These are phyloP conservation scores for Cryptococcus wingfieldii DNA, from an alignment of 1,284 basidiomycete genomes.

Conservation along the genomic window DNA sequence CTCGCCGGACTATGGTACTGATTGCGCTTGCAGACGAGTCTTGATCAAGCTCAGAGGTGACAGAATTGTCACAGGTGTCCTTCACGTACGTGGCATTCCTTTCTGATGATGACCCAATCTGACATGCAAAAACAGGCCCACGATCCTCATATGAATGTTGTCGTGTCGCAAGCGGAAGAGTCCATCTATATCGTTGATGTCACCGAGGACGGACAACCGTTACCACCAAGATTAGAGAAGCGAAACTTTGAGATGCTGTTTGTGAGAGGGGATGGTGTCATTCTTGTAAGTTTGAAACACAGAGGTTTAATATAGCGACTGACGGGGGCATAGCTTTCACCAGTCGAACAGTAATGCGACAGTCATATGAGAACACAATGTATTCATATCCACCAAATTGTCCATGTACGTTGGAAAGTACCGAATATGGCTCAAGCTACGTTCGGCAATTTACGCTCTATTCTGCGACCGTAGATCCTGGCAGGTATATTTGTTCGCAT, in stretches of 20 bases:
- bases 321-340: constrained; percentile 18
- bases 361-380: background rate
- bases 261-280: constrained; percentile 91
- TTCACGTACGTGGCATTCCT: constrained; percentile 66
- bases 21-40: constrained; percentile 34
- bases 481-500: too few relatives aligned
- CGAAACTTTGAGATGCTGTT: constrained; percentile 97
- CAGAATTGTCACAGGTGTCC: constrained; percentile 81
- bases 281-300: constrained; percentile 58
- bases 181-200: constrained; percentile 87
- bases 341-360: constrained; percentile 16
- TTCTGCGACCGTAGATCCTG: too few relatives aligned
- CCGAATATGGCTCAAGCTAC: too few relatives aligned
- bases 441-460: too few relatives aligned
- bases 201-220: constrained; percentile 49
- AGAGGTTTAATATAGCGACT: background rate
- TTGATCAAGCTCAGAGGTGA: constrained; percentile 84
- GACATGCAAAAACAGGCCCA: constrained; percentile 65
- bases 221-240: constrained; percentile 64
- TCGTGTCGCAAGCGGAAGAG: constrained; percentile 95
- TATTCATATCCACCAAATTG: too few relatives aligned
- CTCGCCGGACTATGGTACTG: background rate
- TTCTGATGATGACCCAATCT: background rate
- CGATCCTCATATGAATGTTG: constrained; percentile 99
- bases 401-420: too few relatives aligned